These are phyloP conservation scores for Seiridium unicorne DNA, from an alignment of 2,329 filamentous ascomycete genomes.

Conservation along the genomic window DNA sequence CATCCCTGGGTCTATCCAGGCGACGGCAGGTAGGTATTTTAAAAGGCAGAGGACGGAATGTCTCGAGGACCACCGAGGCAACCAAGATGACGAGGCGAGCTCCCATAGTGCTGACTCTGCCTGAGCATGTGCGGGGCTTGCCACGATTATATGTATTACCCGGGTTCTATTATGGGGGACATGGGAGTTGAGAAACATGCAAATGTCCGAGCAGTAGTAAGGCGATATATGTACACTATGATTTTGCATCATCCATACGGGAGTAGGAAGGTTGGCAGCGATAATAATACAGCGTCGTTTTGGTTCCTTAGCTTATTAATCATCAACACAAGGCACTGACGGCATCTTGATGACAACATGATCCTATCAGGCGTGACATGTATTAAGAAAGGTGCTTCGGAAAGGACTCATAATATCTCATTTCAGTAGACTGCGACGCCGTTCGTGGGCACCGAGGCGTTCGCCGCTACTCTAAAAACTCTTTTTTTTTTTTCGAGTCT, in stretches of 20 bases:
- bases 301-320: background rate
- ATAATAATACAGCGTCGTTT: constrained; percentile 4
- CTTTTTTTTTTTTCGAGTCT: background rate
- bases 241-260: no score
- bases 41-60: background rate
- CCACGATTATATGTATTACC: background rate
- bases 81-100: no score
- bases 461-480: background rate
- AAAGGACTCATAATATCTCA: background rate
- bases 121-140: no score
- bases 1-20: background rate
- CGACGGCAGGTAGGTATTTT: background rate
- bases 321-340: no score
- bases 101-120: no score
- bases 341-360: no score
- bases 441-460: background rate
- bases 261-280: background rate
- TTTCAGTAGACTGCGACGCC: background rate
- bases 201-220: no score
- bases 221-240: no score
- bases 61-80: background rate
- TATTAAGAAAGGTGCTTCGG: background rate
- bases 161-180: background rate
- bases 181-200: background rate
- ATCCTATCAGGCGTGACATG: background rate